Conservation (phyloP, 2,329 filamentous ascomycete species). For the Aplosporella prunicola region DNA sequence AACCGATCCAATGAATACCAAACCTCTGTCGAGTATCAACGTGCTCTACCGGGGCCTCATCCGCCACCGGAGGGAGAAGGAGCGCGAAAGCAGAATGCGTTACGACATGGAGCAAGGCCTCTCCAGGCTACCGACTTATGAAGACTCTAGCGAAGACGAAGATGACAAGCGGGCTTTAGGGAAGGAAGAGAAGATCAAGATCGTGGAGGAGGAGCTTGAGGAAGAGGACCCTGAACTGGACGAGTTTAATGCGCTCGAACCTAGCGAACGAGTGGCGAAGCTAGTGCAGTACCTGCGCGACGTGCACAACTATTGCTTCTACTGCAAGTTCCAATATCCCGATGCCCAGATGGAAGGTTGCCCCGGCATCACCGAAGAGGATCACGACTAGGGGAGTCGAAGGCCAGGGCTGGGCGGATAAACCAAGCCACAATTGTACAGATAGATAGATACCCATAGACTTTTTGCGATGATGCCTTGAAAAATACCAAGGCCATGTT, state of each 20-base stretch:
- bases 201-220: slow-evolving; percentile 58
- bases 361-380: slow-evolving; percentile 78
- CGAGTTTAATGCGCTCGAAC: slow-evolving; percentile 62
- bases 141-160: slow-evolving; percentile 59
- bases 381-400: slow-evolving; percentile 53
- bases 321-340: slow-evolving; percentile 81
- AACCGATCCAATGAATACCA: slow-evolving; percentile 27
- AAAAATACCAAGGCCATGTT: too few species aligned
- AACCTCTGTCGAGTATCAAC: slow-evolving; percentile 58
- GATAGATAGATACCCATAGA: neutral
- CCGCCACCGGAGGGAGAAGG: slow-evolving; percentile 57
- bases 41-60: slow-evolving; percentile 72
- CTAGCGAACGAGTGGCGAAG: slow-evolving; percentile 55
- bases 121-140: slow-evolving; percentile 53
- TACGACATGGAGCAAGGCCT: slow-evolving; percentile 58
- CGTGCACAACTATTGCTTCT: slow-evolving; percentile 79
- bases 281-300: slow-evolving; percentile 62
- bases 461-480: neutral
- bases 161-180: slow-evolving; percentile 64
- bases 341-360: slow-evolving; percentile 73
- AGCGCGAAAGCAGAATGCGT: slow-evolving; percentile 56
- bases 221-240: slow-evolving; percentile 74
- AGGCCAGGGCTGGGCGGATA: too few species aligned
- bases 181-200: slow-evolving; percentile 44
- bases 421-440: neutral